Conservation (phyloP, 1,284 basidiomycete genomes). For the Cutaneotrichosporon sp. region DNA sequence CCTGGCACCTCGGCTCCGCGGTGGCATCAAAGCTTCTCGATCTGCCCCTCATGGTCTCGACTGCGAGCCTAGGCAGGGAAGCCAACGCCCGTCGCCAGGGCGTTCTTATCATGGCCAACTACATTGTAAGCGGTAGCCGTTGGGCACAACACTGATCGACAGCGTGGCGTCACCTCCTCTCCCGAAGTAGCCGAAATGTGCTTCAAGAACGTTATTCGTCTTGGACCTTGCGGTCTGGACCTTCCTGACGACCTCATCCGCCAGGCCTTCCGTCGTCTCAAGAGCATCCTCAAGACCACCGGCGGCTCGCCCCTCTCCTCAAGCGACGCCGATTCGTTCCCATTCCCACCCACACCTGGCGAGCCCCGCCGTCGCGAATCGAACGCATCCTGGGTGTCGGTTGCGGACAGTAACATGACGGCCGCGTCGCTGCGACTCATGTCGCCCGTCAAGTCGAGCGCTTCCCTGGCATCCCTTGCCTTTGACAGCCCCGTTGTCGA, state of each 20-base stretch:
- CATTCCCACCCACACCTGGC: constrained; percentile 23
- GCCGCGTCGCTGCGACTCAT: constrained; percentile 18
- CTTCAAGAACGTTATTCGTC: constrained; percentile 36
- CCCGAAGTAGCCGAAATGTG: constrained; percentile 26
- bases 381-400: constrained; percentile 19
- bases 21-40: constrained; percentile 30
- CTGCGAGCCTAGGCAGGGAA: constrained; percentile 14
- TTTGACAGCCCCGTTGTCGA: constrained; percentile 7
- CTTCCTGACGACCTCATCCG: constrained; percentile 41
- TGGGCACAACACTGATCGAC: background rate
- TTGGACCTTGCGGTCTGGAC: constrained; percentile 32
- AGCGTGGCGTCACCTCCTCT: constrained; percentile 38
- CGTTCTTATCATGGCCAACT: constrained; percentile 35
- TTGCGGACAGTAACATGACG: constrained; percentile 16
- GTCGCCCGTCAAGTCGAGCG: constrained; percentile 32
- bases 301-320: constrained; percentile 14
- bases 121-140: constrained; percentile 39
- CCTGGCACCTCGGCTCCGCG: constrained; percentile 38
- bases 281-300: constrained; percentile 29
- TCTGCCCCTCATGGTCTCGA: constrained; percentile 21
- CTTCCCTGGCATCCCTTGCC: constrained; percentile 24
- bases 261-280: constrained; percentile 40
- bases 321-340: constrained; percentile 17
- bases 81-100: constrained; percentile 15
- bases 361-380: constrained; percentile 18